These are phyloP conservation scores for Gloeopeniophorella convolvens DNA, from an alignment of 768 basidiomycete species.

Conservation along the genomic window DNA sequence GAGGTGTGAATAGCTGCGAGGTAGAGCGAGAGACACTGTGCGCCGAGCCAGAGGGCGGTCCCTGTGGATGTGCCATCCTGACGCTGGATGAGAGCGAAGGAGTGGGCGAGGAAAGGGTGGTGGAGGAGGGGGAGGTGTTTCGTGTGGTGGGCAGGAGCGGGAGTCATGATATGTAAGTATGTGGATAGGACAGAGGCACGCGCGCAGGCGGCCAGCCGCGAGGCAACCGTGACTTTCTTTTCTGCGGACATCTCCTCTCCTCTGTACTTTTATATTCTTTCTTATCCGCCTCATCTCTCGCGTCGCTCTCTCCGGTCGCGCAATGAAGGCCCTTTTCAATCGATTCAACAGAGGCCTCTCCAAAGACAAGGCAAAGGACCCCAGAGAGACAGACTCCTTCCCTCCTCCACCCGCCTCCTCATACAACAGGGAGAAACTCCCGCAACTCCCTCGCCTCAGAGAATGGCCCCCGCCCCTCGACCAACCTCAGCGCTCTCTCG, in stretches of 20 bases:
- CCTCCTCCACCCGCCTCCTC: slow-evolving; percentile 19
- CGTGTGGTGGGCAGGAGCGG: slow-evolving; percentile 52
- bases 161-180: no score
- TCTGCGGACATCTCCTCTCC: slow-evolving; percentile 7
- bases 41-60: slow-evolving; percentile 79
- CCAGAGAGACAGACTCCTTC: slow-evolving; percentile 29
- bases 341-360: slow-evolving; percentile 60
- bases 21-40: slow-evolving; percentile 65
- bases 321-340: slow-evolving; percentile 82
- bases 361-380: slow-evolving; percentile 57
- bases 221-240: slow-evolving; percentile 16
- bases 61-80: slow-evolving; percentile 66
- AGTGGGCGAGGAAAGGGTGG: slow-evolving; percentile 33
- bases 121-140: slow-evolving; percentile 52
- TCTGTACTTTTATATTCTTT: slow-evolving; percentile 22
- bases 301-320: slow-evolving; percentile 4
- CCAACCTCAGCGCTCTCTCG: slow-evolving; percentile 16
- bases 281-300: slow-evolving; percentile 16
- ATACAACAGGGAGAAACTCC: slow-evolving; percentile 52
- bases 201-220: slow-evolving; percentile 9
- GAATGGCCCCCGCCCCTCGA: slow-evolving; percentile 54
- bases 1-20: slow-evolving; percentile 38
- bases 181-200: not conserved
- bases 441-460: slow-evolving; percentile 51
- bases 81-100: slow-evolving; percentile 48